phyloP scores from a whole-genome alignment of 2,329 filamentous ascomycete species.

The Simplicillium sp. region DNA sequence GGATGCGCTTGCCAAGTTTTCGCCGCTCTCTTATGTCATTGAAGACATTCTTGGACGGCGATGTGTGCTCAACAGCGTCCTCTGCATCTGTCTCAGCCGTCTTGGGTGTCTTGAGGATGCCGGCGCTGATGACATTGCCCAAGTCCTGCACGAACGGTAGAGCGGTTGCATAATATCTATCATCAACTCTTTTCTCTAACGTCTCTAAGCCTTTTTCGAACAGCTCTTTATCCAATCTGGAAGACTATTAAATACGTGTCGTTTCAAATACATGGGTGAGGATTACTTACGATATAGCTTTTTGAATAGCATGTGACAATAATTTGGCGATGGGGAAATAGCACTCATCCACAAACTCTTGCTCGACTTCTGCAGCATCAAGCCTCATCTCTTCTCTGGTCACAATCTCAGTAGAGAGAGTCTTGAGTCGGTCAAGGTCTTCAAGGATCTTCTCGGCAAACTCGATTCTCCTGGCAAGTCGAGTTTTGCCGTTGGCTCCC shows the following conservation, averaged over 20 bases:
- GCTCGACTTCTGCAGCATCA: constrained; percentile 65
- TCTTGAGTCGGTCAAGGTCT: constrained; percentile 69
- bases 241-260: constrained; percentile 23
- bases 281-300: constrained; percentile 65
- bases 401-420: constrained; percentile 61
- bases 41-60: constrained; percentile 39
- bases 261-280: background rate
- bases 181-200: constrained; percentile 42
- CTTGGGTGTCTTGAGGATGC: constrained; percentile 36
- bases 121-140: constrained; percentile 40
- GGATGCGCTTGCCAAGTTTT: constrained; percentile 79
- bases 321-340: constrained; percentile 83
- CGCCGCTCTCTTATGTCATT: constrained; percentile 71
- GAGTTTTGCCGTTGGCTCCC: constrained; percentile 72
- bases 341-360: constrained; percentile 72
- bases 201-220: constrained; percentile 43
- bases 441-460: constrained; percentile 69
- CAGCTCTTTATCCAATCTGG: constrained; percentile 54
- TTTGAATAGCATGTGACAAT: constrained; percentile 69
- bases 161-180: constrained; percentile 48
- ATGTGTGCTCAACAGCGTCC: constrained; percentile 34
- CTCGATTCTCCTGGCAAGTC: constrained; percentile 73
- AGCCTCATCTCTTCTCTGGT: constrained; percentile 71
- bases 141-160: constrained; percentile 48
- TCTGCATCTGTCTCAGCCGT: constrained; percentile 13